Base-by-base conservation (phyloP, 345 rosid species). In the Microcos paniculata region DNA sequence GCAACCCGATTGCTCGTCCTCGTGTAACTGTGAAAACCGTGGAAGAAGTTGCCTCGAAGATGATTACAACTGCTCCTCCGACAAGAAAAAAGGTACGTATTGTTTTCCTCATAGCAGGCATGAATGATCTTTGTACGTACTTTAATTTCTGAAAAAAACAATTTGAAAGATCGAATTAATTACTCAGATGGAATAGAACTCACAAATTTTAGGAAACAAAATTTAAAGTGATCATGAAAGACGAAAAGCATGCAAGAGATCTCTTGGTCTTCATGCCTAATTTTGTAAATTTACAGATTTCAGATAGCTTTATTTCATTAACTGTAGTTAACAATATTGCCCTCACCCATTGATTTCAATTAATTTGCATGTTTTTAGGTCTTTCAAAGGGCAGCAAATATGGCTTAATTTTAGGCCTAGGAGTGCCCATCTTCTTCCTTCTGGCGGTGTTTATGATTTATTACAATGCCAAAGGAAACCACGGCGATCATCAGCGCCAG, bases 381-480 rank as follows among this genome's bases (percentile, higher is more conserved):
- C 49, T 85, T 12, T 78, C 89, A 28, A 84, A 85, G 64, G 67
- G 68, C 43, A 86, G 80, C 46, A 88, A 77, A 19, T 87, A 84
- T 43, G 90, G 87, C 33, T 58, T 90, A 49, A 66, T 77, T 53
- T 62, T 88, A 11, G 87, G 86, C 13, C 49, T 80, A 2, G 92
- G 90, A 71, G 77, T 85, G 33, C 92, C 90, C 12, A 19, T 86
- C 18, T 18, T 86, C 23, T 80, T 85, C 79, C 28, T 84, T 19
- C 0, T 1, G 40, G 68, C 82, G 21, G 83, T 85, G 26, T 31
- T 84, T 1, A 52, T 33, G 19, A 62, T 80, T 71, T 76, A 18
- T 73, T 9, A 86, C 6, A 62, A 74, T 1, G 40, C 83, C 78
- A 72, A 24, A 57, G 21, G 82, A 16, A 58, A 38, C 3, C 8